Evolutionary conservation across 768 basidiomycete species (phyloP), one percentile per base, ranked within the genome.

Genomic region (Hortiboletus campestris): DNA sequence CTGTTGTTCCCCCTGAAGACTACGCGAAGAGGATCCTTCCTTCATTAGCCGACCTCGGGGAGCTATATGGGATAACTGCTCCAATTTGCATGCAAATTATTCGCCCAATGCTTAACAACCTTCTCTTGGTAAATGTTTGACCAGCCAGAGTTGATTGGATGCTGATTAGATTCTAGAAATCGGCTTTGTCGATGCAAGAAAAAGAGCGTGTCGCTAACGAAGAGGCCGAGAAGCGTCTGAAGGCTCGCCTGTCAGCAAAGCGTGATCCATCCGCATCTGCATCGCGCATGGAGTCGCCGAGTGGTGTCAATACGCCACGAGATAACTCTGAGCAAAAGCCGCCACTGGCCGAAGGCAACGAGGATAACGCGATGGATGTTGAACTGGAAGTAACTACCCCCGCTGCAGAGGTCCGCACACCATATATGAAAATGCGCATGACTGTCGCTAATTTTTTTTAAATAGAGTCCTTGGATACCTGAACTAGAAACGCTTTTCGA

Each of bases 1-100:
- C 79, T 19, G 83, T 89, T 12, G 74, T 96, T 20, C 66, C 82
- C 16, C 73, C 86, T 0, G 79, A 85, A 53, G 88, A 91, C 51
- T 95, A 94, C 64, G 83, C 86, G 17, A 79, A 79, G 41, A 84
- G 81, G 63, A 76, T 92, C 22, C 73, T 95, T 7, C 95, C 96
- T 6, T 74, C 89, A 17, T 75, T 97, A 11, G 73, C 75, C 2
- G 88, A 91, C 29, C 80, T 98, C 10, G 85, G 85, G 49, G 77
- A 81, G 49, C 78, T 79, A 38, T 98, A 89, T 71, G 90, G 88
- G 8, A 84, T 99, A 43, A 84, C 86, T 55, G 84, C 89, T 36
- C 83, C 90, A 13, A 86, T 97, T 53, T 92, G 94, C 50, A 97
- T 98, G 91, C 93, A 95, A 67, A 88, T 98, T 54, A 81, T 92